Evolutionary conservation across 2,329 filamentous ascomycete species (phyloP).

Genomic region (Neoarthrinium moseri): DNA sequence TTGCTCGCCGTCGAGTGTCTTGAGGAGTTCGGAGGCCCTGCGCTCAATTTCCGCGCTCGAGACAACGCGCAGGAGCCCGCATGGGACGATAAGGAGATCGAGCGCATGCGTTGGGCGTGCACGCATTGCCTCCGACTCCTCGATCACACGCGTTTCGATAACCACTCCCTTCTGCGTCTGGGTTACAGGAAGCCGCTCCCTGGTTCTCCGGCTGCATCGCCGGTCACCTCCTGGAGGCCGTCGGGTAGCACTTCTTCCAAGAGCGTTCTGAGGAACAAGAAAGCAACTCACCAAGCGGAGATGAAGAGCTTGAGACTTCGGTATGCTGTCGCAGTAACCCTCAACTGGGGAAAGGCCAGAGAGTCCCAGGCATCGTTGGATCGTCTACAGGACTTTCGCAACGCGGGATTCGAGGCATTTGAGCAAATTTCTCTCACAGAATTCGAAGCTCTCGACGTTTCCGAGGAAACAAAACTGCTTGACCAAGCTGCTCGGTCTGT

Average conservation of each 20-base stretch:
- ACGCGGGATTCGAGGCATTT: conserved; percentile 5
- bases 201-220: not conserved
- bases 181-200: conserved; percentile 12
- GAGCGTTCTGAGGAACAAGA: not conserved
- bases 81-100: conserved; percentile 10
- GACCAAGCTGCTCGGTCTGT: not conserved
- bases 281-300: not conserved
- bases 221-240: conserved; percentile 9
- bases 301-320: not conserved
- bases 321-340: conserved; percentile 2
- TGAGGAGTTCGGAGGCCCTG: conserved; percentile 8
- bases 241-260: not conserved
- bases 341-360: not conserved
- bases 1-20: conserved; percentile 12
- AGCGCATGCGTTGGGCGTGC: conserved; percentile 12
- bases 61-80: conserved; percentile 4
- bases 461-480: conserved; percentile 1
- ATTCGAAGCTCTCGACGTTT: not conserved
- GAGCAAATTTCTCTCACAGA: not conserved
- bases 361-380: not conserved
- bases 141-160: conserved; percentile 12
- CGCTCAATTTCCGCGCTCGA: not conserved
- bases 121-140: conserved; percentile 12
- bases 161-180: conserved; percentile 13
- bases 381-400: conserved; percentile 1